phyloP scores from a whole-genome alignment of 2,329 filamentous ascomycete genomes.

The Aureobasidium vineae region DNA sequence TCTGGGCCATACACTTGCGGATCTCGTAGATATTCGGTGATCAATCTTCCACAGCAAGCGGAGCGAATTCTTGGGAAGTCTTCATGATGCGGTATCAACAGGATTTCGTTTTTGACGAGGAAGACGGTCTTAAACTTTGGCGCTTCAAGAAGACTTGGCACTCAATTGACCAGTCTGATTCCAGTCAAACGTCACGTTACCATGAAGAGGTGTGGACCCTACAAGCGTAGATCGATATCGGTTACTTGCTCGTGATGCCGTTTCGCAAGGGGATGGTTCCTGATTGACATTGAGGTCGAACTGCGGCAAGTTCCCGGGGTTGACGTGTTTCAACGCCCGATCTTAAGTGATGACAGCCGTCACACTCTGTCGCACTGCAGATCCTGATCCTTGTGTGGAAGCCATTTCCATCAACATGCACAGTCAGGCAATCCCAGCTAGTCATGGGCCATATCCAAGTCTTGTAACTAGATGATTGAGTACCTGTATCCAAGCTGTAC shows the following conservation, averaged over 20 bases:
- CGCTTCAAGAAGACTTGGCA: not conserved
- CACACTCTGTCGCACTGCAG: conserved; percentile 5
- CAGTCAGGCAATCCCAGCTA: not conserved
- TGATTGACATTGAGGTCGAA: conserved; percentile 15
- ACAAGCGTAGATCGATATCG: not conserved
- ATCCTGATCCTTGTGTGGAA: conserved; percentile 16
- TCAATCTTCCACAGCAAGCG: not conserved
- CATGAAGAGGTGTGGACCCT: not conserved
- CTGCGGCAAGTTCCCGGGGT: conserved; percentile 14
- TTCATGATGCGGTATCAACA: not conserved
- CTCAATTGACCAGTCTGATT: not conserved
- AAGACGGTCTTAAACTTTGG: not conserved
- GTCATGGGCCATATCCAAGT: not conserved
- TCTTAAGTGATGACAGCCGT: conserved; percentile 3
- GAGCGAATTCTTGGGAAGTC: not conserved
- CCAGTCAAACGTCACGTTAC: not conserved
- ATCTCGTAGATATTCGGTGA: not conserved
- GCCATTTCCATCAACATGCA: not conserved
- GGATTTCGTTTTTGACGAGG: not conserved
- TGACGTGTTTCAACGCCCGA: conserved; percentile 16
- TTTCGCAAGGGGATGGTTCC: conserved; percentile 10
- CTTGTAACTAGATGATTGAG: not conserved
- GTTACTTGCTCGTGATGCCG: not conserved
- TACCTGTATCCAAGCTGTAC: not conserved
- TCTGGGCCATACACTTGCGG: not conserved